These are phyloP conservation scores for Eremothecium coryli DNA, from an alignment of 1,139 yeast species.

Conservation along the genomic window DNA sequence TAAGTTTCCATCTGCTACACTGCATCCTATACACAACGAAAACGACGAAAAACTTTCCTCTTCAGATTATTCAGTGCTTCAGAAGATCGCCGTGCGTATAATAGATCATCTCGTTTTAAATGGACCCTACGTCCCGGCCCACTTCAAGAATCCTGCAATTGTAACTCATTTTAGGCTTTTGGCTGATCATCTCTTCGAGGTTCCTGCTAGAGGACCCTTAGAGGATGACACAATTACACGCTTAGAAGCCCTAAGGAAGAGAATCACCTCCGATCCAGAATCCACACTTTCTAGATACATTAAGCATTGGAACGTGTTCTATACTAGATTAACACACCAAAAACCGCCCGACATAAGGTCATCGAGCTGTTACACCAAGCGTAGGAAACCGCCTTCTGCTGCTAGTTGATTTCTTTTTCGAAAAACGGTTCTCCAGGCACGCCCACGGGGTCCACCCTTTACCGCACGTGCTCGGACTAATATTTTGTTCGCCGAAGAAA, in stretches of 20 bases:
- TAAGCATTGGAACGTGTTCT: conserved; percentile 24
- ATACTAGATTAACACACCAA: conserved; percentile 11
- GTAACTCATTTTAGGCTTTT: conserved; percentile 58
- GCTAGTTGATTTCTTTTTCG: neutral
- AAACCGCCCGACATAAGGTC: neutral
- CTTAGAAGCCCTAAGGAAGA: conserved; percentile 11
- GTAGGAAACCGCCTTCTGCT: conserved; percentile 1
- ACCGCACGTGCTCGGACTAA: too few relatives aligned
- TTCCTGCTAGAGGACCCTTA: neutral
- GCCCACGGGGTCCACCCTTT: neutral
- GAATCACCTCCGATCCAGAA: conserved; percentile 16
- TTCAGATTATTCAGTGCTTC: conserved; percentile 29
- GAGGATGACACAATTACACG: conserved; percentile 2
- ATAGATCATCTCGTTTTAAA: conserved; percentile 36
- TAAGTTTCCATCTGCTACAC: conserved; percentile 34
- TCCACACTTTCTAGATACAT: conserved; percentile 20
- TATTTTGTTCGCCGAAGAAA: too few relatives aligned
- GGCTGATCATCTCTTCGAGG: conserved; percentile 49
- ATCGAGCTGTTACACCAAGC: neutral
- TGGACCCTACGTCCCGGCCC: conserved; percentile 47
- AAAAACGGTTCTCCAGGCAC: neutral
- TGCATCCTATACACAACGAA: conserved; percentile 6
- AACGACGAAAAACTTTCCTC: conserved; percentile 15
- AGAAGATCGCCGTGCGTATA: conserved; percentile 34
- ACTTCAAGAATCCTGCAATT: conserved; percentile 58